phyloP scores from a whole-genome alignment of 1,284 basidiomycete genomes.

The Boletus chippewaensis region DNA sequence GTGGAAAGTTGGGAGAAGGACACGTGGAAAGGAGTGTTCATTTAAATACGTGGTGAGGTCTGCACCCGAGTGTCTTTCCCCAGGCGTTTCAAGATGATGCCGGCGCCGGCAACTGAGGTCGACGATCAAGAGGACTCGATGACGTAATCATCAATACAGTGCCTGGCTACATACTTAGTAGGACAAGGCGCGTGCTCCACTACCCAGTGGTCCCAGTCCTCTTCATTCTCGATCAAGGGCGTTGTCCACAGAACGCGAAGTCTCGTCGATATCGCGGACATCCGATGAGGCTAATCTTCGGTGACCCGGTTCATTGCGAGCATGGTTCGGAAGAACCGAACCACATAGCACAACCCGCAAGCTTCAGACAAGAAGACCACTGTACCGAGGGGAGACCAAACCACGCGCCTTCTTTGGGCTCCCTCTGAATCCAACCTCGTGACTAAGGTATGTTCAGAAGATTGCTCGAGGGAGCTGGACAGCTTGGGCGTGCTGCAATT shows the following conservation, averaged over 20 bases:
- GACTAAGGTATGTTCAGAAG: too few species aligned
- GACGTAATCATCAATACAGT: too few species aligned
- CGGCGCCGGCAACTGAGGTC: too few species aligned
- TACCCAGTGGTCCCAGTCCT: slow-evolving; percentile 38
- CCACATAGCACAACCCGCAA: slow-evolving; percentile 56
- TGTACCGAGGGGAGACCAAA: slow-evolving; percentile 49
- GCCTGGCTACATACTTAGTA: too few species aligned
- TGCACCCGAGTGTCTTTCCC: background rate
- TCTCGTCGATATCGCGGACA: slow-evolving; percentile 77
- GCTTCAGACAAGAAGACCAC: slow-evolving; percentile 89
- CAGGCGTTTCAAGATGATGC: too few species aligned
- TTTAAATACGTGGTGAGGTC: background rate
- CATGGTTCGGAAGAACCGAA: slow-evolving; percentile 88
- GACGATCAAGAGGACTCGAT: too few species aligned
- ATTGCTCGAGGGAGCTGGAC: too few species aligned
- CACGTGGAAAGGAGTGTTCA: background rate
- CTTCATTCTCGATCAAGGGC: slow-evolving; percentile 35
- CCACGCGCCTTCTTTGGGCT: too few species aligned
- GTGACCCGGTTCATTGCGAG: slow-evolving; percentile 95
- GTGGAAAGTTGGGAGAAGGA: background rate
- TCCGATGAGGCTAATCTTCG: slow-evolving; percentile 93
- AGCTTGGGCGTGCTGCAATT: too few species aligned
- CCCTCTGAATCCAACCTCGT: too few species aligned
- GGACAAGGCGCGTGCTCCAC: too few species aligned
- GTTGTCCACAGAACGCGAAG: slow-evolving; percentile 66